These are phyloP conservation scores for Chlorella sorokiniana DNA, from an alignment of 139 green algal genomes.

Conservation along the genomic window DNA sequence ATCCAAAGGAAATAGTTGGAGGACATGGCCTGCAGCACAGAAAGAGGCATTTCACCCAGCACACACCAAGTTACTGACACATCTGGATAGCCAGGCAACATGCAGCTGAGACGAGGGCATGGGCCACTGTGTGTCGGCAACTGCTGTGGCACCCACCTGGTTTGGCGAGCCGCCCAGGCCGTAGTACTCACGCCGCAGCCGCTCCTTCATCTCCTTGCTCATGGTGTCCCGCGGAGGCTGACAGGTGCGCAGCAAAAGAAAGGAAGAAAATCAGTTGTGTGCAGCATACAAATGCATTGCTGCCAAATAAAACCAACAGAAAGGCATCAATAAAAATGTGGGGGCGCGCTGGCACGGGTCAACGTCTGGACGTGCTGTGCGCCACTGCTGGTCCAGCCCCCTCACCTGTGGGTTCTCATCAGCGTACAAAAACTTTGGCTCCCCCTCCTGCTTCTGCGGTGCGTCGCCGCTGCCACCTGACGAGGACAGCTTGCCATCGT, in stretches of 20 bases:
- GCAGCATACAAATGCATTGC: background rate
- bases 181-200: constrained; percentile 33
- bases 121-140: background rate
- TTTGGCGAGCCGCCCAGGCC: constrained; percentile 44
- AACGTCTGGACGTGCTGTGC: too few relatives aligned
- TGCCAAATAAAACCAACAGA: too few relatives aligned
- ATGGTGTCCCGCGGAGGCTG: constrained; percentile 29
- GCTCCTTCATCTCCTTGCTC: constrained; percentile 37
- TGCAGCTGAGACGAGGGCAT: background rate
- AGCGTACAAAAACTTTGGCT: constrained; percentile 3
- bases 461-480: background rate
- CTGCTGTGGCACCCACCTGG: background rate
- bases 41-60: background rate
- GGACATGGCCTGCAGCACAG: constrained; percentile 28
- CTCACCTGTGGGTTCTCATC: constrained; percentile 20
- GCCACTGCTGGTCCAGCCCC: too few relatives aligned
- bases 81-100: background rate
- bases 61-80: too few relatives aligned
- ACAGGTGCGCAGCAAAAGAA: background rate
- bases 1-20: constrained; percentile 47
- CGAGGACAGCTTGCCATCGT: constrained; percentile 1
- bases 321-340: too few relatives aligned
- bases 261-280: background rate
- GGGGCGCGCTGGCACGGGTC: too few relatives aligned
- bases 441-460: background rate